These are phyloP conservation scores for Solanum chiquidenum DNA, from an alignment of 257 asterid genomes.

Conservation along the genomic window DNA sequence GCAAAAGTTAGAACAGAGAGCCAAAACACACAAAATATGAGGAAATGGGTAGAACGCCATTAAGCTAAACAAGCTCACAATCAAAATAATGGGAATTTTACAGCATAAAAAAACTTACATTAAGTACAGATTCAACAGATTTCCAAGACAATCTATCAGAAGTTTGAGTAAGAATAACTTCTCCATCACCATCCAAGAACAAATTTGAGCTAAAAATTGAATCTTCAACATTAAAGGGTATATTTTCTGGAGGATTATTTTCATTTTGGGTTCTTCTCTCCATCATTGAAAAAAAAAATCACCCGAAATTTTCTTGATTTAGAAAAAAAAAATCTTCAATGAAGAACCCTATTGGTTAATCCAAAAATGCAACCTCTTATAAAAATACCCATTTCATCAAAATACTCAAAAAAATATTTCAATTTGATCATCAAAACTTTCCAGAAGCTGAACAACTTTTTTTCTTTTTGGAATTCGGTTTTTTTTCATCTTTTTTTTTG, in stretches of 20 bases:
- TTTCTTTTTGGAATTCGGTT: neutral
- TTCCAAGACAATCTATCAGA: slow-evolving; percentile 62
- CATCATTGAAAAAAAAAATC: slow-evolving; percentile 8
- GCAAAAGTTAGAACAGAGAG: neutral
- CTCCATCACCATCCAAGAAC: slow-evolving; percentile 59
- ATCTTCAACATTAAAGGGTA: slow-evolving; percentile 19
- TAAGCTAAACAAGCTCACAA: neutral
- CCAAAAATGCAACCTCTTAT: neutral
- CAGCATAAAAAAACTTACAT: slow-evolving; percentile 28
- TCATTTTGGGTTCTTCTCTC: slow-evolving; percentile 32
- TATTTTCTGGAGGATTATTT: slow-evolving; percentile 23
- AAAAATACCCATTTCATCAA: neutral
- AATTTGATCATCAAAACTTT: neutral
- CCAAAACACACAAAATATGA: neutral
- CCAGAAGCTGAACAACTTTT: neutral
- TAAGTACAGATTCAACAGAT: slow-evolving; percentile 27
- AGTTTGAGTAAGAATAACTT: slow-evolving; percentile 50
- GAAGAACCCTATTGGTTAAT: neutral
- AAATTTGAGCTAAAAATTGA: slow-evolving; percentile 39
- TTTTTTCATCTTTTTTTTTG: too few relatives aligned
- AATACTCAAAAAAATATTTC: neutral
- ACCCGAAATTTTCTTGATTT: neutral
- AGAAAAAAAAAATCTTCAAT: neutral
- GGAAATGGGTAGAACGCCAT: neutral
- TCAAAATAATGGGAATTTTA: neutral